phyloP scores from a whole-genome alignment of 2,329 filamentous ascomycete genomes.

The Botryotinia narcissicola region DNA sequence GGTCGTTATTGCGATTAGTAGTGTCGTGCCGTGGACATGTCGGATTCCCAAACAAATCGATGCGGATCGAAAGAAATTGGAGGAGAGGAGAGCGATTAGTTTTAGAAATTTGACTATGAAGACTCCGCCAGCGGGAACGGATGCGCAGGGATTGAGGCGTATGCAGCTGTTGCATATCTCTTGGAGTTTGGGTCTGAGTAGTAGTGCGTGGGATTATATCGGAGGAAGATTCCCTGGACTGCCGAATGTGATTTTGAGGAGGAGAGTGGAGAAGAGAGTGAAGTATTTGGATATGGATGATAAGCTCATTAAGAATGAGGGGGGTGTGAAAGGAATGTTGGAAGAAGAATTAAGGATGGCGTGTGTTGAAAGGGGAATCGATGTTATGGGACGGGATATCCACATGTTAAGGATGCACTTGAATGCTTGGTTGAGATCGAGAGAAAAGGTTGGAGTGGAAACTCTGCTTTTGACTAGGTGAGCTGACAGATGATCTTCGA shows the following conservation, averaged over 20 bases:
- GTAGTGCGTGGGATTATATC: slow-evolving; percentile 46
- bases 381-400: slow-evolving; percentile 47
- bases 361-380: slow-evolving; percentile 66
- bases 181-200: slow-evolving; percentile 43
- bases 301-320: slow-evolving; percentile 59
- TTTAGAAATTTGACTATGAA: slow-evolving; percentile 44
- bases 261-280: slow-evolving; percentile 53
- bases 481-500: slow-evolving; percentile 7
- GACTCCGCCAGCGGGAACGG: slow-evolving; percentile 22
- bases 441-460: slow-evolving; percentile 36
- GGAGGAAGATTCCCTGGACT: slow-evolving; percentile 38
- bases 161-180: slow-evolving; percentile 44
- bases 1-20: slow-evolving; percentile 67
- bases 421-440: slow-evolving; percentile 42
- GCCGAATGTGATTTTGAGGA: slow-evolving; percentile 52
- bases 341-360: slow-evolving; percentile 66
- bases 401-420: slow-evolving; percentile 41
- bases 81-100: slow-evolving; percentile 50
- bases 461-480: slow-evolving; percentile 40
- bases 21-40: slow-evolving; percentile 75
- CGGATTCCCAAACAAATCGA: slow-evolving; percentile 74
- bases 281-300: slow-evolving; percentile 71
- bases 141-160: slow-evolving; percentile 37
- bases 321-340: slow-evolving; percentile 58
- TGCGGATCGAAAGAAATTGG: slow-evolving; percentile 52